These are phyloP conservation scores for Platanthera zijinensis DNA, from an alignment of 106 monocot genomes.

Conservation along the genomic window DNA sequence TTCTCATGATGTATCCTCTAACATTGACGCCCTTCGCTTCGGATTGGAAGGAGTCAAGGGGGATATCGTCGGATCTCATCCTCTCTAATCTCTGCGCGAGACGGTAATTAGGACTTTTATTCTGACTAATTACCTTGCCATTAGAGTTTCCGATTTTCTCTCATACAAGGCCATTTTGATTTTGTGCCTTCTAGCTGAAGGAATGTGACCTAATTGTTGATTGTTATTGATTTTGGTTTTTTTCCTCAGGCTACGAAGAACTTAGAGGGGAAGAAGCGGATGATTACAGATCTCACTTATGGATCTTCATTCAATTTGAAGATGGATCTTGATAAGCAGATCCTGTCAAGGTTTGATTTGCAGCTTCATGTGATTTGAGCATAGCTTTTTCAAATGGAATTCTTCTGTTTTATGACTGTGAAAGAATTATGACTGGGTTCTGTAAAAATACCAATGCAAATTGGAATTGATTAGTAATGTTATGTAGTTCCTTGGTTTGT, in stretches of 20 bases:
- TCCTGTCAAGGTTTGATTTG: slow-evolving; percentile 57
- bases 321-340: slow-evolving; percentile 90
- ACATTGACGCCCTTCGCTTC: slow-evolving; percentile 65
- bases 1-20: slow-evolving; percentile 37
- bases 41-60: slow-evolving; percentile 70
- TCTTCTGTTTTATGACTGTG: background rate
- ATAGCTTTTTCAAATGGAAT: background rate
- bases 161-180: no score
- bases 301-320: slow-evolving; percentile 69
- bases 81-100: slow-evolving; percentile 49
- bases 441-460: background rate
- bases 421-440: background rate
- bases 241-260: slow-evolving; percentile 28
- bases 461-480: background rate
- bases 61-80: slow-evolving; percentile 67
- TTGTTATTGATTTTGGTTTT: background rate
- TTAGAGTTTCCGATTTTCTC: background rate
- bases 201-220: background rate
- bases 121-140: background rate
- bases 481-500: background rate
- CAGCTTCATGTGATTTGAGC: background rate
- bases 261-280: slow-evolving; percentile 72
- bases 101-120: slow-evolving; percentile 28
- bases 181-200: no score
- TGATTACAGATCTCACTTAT: slow-evolving; percentile 52